Evolutionary conservation across 352 stramenopile species (phyloP), one percentile per base, ranked within the genome.

Genomic region (Blastocystis hominis): DNA sequence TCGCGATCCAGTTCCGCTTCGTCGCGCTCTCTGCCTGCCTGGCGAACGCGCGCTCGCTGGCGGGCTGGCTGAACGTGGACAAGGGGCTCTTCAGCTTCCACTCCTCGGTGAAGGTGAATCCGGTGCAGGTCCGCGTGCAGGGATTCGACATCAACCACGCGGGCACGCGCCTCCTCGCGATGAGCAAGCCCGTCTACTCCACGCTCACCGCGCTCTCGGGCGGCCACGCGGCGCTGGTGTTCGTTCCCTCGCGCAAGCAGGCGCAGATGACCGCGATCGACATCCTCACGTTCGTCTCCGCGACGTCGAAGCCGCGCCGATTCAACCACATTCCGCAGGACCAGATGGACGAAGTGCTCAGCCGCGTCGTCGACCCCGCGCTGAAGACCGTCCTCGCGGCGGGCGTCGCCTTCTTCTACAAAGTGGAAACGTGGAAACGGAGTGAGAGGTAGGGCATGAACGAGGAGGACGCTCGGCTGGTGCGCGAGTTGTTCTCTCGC

Each of bases 151-250:
- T 98, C 75, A 95, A 95, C 77, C 95, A 98, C 88, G 98, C 97
- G 89, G 94, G 94, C 24, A 96, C 94, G 42, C 92, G 97, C 4
- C 94, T 99, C 89, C 92, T 98, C 86, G 95, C 96, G 1, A 99
- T 99, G 96, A 94, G 94, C 5, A 98, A 98, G 89, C 96, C 96
- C 10, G 92, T 97, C 59, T 99, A 98, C 92, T 98, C 98, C 90
- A 93, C 93, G 17, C 91, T 98, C 5, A 91, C 91, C 40, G 93
- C 93, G 61, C 94, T 66, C 15, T 88, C 42, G 15, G 64, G 17
- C 0, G 93, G 93, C 53, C 96, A 98, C 88, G 94, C 93, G 38
- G 93, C 93, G 0, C 91, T 99, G 10, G 92, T 99, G 50, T 98
- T 98, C 90, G 96, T 98, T 44, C 95, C 97, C 9, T 98, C 96